Conservation (phyloP, 1,284 basidiomycete species). For the Apiotrichum sp. region DNA sequence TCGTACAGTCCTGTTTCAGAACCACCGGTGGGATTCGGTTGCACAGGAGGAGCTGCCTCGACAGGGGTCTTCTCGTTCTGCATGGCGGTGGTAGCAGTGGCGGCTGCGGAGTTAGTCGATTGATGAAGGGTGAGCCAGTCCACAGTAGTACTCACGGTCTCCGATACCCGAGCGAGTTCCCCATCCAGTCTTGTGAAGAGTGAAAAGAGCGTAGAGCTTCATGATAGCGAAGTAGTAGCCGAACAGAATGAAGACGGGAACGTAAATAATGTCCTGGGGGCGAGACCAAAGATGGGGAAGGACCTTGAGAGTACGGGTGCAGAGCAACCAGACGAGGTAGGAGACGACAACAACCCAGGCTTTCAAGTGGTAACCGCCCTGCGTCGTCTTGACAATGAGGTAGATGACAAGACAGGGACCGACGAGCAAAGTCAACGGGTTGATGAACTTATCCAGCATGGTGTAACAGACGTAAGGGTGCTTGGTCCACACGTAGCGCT, state of each 20-base stretch:
- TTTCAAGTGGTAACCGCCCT: slow-evolving; percentile 79
- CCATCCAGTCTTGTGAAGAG: slow-evolving; percentile 84
- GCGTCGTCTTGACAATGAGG: slow-evolving; percentile 69
- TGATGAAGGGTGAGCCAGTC: too few species aligned
- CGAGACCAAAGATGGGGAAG: slow-evolving; percentile 79
- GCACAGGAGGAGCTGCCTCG: neutral
- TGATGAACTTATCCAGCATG: slow-evolving; percentile 89
- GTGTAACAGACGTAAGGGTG: slow-evolving; percentile 88
- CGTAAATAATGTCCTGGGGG: slow-evolving; percentile 77
- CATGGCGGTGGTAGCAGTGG: slow-evolving; percentile 36
- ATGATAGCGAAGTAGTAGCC: slow-evolving; percentile 72
- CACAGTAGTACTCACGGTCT: slow-evolving; percentile 50
- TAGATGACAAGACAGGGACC: slow-evolving; percentile 71
- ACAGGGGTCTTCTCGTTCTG: slow-evolving; percentile 15
- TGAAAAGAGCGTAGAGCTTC: slow-evolving; percentile 77
- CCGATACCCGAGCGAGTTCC: slow-evolving; percentile 85
- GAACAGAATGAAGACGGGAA: slow-evolving; percentile 84
- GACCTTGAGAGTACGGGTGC: slow-evolving; percentile 78
- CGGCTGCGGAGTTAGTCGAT: slow-evolving; percentile 19
- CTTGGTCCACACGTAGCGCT: slow-evolving; percentile 75
- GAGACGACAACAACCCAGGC: slow-evolving; percentile 74
- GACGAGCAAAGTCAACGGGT: slow-evolving; percentile 77
- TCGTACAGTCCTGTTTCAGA: neutral
- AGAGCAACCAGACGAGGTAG: slow-evolving; percentile 71
- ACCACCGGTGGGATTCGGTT: neutral